Evolutionary conservation across 495 filamentous ascomycete genomes (phyloP).

Genomic region (Aspergillus sclerotiicarbonarius): DNA sequence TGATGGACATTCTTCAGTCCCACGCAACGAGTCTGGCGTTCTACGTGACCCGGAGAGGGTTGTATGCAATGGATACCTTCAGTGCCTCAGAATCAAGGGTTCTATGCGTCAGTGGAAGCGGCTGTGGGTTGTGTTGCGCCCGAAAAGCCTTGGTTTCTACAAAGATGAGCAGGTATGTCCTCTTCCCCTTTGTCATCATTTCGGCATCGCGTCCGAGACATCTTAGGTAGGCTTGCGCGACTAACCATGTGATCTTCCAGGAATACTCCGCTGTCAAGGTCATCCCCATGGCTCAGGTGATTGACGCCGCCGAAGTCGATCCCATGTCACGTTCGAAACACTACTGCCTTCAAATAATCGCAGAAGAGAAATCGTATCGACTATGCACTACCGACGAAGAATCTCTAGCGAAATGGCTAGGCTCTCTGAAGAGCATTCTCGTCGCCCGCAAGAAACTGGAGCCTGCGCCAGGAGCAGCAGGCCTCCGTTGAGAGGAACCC

Average conservation of each 20-base stretch:
- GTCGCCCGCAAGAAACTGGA: conserved; percentile 52
- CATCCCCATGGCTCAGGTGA: conserved; percentile 72
- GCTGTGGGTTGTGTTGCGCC: conserved; percentile 87
- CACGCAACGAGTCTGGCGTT: conserved; percentile 52
- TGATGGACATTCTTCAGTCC: conserved; percentile 28
- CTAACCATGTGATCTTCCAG: conserved; percentile 7
- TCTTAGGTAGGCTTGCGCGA: neutral
- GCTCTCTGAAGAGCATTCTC: conserved; percentile 85
- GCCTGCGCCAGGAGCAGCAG: conserved; percentile 12
- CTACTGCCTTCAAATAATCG: conserved; percentile 90
- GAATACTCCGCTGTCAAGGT: conserved; percentile 89
- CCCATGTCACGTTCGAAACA: conserved; percentile 79
- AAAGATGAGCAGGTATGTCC: conserved; percentile 71
- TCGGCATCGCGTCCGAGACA: too few relatives aligned
- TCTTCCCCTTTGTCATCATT: neutral
- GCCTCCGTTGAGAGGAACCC: neutral
- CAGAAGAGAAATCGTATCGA: conserved; percentile 87
- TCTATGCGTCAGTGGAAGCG: conserved; percentile 93
- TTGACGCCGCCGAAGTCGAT: conserved; percentile 92
- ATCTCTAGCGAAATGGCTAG: conserved; percentile 75
- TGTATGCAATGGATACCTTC: conserved; percentile 88
- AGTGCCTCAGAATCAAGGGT: conserved; percentile 79
- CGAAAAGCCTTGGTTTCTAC: conserved; percentile 84
- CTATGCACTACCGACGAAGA: conserved; percentile 86
- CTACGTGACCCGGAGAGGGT: conserved; percentile 69